Evolutionary conservation across 305 asterid species (phyloP).

Genomic region (Plantago coronopus): DNA sequence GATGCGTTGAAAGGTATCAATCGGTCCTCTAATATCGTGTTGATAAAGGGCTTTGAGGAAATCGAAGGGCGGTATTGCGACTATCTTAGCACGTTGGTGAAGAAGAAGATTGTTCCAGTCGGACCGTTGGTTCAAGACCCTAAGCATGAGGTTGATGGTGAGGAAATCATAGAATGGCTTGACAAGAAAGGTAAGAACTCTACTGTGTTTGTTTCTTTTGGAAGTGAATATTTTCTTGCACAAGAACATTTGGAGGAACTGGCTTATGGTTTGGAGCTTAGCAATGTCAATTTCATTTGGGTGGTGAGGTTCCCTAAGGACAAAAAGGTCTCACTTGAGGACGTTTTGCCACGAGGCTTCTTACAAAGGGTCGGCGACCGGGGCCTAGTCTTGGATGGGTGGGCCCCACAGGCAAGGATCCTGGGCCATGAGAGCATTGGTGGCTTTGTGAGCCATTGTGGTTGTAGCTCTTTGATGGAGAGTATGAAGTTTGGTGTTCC

Average conservation of each 20-base stretch:
- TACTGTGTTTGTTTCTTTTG: constrained; percentile 43
- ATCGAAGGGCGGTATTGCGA: constrained; percentile 35
- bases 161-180: constrained; percentile 30
- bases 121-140: constrained; percentile 43
- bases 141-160: neutral
- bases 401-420: constrained; percentile 50
- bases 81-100: constrained; percentile 24
- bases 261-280: constrained; percentile 38
- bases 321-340: constrained; percentile 13
- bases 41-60: constrained; percentile 10
- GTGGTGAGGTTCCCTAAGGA: constrained; percentile 43
- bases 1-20: constrained; percentile 25
- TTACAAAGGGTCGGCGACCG: too few relatives aligned
- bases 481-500: constrained; percentile 44
- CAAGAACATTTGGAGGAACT: constrained; percentile 31
- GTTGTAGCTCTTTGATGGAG: constrained; percentile 45
- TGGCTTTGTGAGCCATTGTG: constrained; percentile 54
- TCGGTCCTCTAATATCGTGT: constrained; percentile 30
- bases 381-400: too few relatives aligned
- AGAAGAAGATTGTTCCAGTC: constrained; percentile 36
- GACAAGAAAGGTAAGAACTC: constrained; percentile 27
- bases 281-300: constrained; percentile 44
- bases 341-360: constrained; percentile 36
- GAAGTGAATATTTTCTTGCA: constrained; percentile 42
- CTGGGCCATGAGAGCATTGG: constrained; percentile 33